Evolutionary conservation across 352 stramenopile species (phyloP), one percentile per base, ranked within the genome.

Genomic region (Phytophthora rubi): DNA sequence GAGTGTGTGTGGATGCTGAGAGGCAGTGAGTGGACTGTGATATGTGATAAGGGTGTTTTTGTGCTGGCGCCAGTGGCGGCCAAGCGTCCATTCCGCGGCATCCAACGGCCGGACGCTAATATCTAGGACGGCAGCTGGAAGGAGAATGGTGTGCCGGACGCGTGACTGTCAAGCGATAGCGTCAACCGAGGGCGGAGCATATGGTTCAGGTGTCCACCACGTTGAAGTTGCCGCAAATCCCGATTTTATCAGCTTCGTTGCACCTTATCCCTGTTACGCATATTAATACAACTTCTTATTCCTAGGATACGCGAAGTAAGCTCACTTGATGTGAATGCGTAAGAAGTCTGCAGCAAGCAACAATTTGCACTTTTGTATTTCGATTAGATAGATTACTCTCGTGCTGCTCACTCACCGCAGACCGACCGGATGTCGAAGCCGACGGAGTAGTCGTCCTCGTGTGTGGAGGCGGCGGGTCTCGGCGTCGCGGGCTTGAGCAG

Each of bases 361-460:
- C 33, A 39, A 39, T 10, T 39, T 39, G 33, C 33, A 39, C 7
- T 12, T 39, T 15, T 39, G 35, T 9, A 48, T 48, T 48, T 18
- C n/a, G 13, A n/a, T 48, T 48, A 39, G 2, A 39, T 39, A 39
- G 6, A 48, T 48, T 48, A 9, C 2, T 47, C 5, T 30, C n/a
- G 39, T 28, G 4, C n/a, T 42, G 35, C 15, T 73, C 45, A 82
- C n/a, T 80, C 76, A 0, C 68, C 71, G 59, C 73, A 83, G 18
- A 86, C 70, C 3, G 82, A 89, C 0, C 83, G 85, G 58, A 91
- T 88, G 70, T 93, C 83, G 49, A 91, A 93, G 23, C 85, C 85
- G 3, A 93, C 85, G 0, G 85, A 93, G 66, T 80, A 93, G 56
- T 93, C 80, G 35, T 80, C 71, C 4, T 78, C 73, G 52, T 65